A percentile compares a stretch with the other conserved stretches of the same genome.
phyloP scores from a whole-genome alignment of 2,329 filamentous ascomycete genomes.

The Amphichorda felina region DNA sequence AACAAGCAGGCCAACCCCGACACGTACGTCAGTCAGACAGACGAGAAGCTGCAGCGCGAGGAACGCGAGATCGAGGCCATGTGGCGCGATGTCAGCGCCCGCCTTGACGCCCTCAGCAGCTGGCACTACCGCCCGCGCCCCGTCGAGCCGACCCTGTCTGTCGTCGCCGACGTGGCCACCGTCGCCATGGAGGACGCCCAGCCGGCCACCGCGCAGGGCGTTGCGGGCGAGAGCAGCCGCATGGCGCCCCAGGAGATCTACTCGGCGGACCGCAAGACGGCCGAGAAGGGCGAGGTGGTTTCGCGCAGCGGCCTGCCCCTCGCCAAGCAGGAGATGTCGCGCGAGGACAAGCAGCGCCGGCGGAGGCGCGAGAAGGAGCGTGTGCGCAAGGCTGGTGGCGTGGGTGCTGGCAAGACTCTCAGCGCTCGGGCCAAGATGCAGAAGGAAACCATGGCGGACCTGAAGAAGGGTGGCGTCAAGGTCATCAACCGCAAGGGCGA shows the following conservation, averaged over 20 bases:
- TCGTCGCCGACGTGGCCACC: constrained; percentile 83
- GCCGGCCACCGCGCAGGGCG: constrained; percentile 67
- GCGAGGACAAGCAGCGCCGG: constrained; percentile 71
- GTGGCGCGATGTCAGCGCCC: constrained; percentile 70
- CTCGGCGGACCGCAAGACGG: constrained; percentile 48
- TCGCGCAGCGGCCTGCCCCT: constrained; percentile 68
- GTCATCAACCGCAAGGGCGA: constrained; percentile 86
- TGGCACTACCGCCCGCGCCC: constrained; percentile 95
- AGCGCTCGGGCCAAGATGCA: constrained; percentile 43
- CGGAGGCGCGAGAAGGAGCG: constrained; percentile 79
- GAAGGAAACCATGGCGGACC: constrained; percentile 44
- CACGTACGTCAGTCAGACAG: constrained; percentile 67
- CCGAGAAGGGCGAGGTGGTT: constrained; percentile 59
- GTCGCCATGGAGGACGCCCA: constrained; percentile 93
- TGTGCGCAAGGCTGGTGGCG: constrained; percentile 54
- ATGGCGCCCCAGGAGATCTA: constrained; percentile 94
- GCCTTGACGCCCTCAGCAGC: constrained; percentile 80
- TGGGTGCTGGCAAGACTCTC: constrained; percentile 27
- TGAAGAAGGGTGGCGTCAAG: constrained; percentile 81
- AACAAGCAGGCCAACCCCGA: constrained; percentile 64
- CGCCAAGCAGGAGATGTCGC: constrained; percentile 72
- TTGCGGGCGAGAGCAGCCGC: constrained; percentile 54
- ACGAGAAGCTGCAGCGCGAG: constrained; percentile 72
- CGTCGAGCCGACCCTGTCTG: constrained; percentile 66
- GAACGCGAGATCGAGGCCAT: constrained; percentile 72